Conservation (phyloP, 2,329 filamentous ascomycete species). For the Bipolaris sorokiniana region DNA sequence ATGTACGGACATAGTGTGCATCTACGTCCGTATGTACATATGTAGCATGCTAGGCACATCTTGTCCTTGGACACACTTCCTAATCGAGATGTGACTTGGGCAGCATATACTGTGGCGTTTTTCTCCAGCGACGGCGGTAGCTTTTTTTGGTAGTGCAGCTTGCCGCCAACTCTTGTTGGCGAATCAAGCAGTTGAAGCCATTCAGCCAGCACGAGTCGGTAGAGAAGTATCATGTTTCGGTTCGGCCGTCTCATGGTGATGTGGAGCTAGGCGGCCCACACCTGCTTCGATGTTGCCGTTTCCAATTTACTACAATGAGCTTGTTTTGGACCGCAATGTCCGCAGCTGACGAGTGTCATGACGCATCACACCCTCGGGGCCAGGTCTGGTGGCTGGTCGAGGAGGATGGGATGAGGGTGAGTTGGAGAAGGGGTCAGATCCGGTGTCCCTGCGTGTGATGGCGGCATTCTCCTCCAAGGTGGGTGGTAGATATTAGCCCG, state of each 20-base stretch:
- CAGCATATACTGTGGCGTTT: conserved; percentile 4
- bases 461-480: conserved; percentile 17
- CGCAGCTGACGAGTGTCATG: conserved; percentile 25
- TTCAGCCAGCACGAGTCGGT: conserved; percentile 29
- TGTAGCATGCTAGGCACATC: neutral
- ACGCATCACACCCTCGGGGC: conserved; percentile 18
- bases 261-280: conserved; percentile 28
- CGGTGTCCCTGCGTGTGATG: conserved; percentile 31
- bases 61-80: neutral
- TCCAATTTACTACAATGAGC: conserved; percentile 22
- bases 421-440: conserved; percentile 22
- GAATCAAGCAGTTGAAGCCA: conserved; percentile 20
- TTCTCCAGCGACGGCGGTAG: neutral
- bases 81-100: conserved; percentile 1
- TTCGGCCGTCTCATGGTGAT: conserved; percentile 24
- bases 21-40: too few species aligned
- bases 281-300: conserved; percentile 26
- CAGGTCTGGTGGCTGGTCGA: conserved; percentile 10
- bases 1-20: neutral
- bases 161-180: conserved; percentile 9
- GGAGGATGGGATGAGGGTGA: conserved; percentile 16
- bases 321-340: conserved; percentile 12
- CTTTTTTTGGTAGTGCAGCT: neutral
- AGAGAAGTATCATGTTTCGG: conserved; percentile 20
- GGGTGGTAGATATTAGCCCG: conserved; percentile 33